A percentile compares a stretch with the other conserved stretches of the same genome.
Conservation (phyloP, 768 basidiomycete genomes). For the Trametes cinnabarina region DNA sequence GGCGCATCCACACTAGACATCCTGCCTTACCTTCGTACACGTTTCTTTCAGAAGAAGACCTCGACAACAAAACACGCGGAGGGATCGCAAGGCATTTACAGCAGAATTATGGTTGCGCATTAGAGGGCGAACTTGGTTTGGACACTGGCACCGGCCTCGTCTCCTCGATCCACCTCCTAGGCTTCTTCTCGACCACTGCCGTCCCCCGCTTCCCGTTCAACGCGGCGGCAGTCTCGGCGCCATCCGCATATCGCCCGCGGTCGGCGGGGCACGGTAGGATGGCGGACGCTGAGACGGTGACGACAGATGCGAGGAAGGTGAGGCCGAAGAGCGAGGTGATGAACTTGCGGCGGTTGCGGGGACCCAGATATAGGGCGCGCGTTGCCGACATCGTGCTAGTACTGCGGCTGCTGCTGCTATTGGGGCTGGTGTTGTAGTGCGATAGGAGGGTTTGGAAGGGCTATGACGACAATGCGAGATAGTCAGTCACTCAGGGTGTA, state of each 20-base stretch:
- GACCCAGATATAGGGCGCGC: conserved; percentile 55
- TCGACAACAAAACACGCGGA: too few species aligned
- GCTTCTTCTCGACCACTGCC: conserved; percentile 55
- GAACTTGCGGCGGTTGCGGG: conserved; percentile 62
- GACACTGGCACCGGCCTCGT: conserved; percentile 32
- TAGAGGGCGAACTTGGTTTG: conserved; percentile 6
- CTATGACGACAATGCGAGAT: background rate
- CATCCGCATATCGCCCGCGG: conserved; percentile 59
- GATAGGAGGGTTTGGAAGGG: background rate
- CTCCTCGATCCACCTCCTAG: conserved; percentile 83
- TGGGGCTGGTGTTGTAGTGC: background rate
- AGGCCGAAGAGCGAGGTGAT: conserved; percentile 77
- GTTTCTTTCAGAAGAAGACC: too few species aligned
- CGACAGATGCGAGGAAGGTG: conserved; percentile 73
- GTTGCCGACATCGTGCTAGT: conserved; percentile 41
- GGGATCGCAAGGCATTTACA: background rate
- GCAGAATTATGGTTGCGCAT: conserved; percentile 9
- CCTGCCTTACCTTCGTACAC: too few species aligned
- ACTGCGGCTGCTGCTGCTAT: conserved; percentile 38
- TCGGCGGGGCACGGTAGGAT: conserved; percentile 79
- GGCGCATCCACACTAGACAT: too few species aligned
- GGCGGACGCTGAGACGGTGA: conserved; percentile 79
- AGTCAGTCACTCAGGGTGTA: background rate
- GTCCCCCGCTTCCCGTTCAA: conserved; percentile 26
- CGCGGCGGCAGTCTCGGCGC: conserved; percentile 37